Base-by-base conservation (phyloP, 129 eudicot genomes). In the Mikania micrantha region DNA sequence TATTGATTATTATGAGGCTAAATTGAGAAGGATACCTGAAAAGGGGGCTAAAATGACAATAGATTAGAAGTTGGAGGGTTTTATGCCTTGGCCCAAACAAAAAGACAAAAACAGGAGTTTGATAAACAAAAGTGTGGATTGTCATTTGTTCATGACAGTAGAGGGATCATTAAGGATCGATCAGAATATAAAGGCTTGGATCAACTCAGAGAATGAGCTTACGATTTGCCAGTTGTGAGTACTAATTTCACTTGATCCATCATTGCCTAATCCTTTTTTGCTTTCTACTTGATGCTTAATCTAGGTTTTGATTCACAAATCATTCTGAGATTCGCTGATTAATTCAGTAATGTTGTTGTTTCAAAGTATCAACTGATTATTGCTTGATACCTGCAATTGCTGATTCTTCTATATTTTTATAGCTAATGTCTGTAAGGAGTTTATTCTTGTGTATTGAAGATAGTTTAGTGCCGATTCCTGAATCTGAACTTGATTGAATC, bases 61-160 rank as follows among this genome's bases (percentile, higher is more conserved):
- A 31, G 11, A n/a, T 0, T 0, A 0, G 1, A 59, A 59, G 64
- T 29, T 15, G 40, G 41, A 31, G 64, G 64, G 21, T 8, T 15
- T 27, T 13, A 5, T 28, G 22, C 21, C n/a, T 13, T 58, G 31
- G 38, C 20, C 16, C 12, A 59, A 31, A 59, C 41, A 59, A 31
- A 59, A 59, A 59, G 64, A 59, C 64, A 24, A 59, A 59, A 59
- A 59, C 20, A 32, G 24, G 38, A 57, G 63, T 28, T 57, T 13
- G 0, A 57, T 57, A 31, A 59, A 34, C 64, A 59, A 7, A 59
- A 57, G 63, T 27, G 22, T 6, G 41, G 64, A 56, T 59, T 32
- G 6, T 32, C 6, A 32, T 32, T 32, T 59, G 64, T 59, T 59
- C 64, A 59, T 59, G 41, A 59, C 42, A 59, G 64, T 8, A 25